Evolutionary conservation across 805 yeast genomes (phyloP).

Genomic region (Cyberlindnera lachancei): DNA sequence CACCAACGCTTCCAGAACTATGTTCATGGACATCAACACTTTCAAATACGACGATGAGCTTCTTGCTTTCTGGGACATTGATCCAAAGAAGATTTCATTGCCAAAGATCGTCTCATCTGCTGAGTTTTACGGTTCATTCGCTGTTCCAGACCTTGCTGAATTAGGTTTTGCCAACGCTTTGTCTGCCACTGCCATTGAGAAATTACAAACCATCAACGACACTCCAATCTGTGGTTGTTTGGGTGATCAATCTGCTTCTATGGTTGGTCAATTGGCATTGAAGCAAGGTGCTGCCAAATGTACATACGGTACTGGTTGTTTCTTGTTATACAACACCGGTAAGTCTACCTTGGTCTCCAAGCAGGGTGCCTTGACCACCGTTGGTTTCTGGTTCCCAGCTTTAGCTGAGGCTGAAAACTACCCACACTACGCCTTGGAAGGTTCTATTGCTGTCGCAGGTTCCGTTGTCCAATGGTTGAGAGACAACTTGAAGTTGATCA

Average conservation of each 20-base stretch:
- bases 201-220: slow-evolving; percentile 41
- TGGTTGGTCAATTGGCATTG: slow-evolving; percentile 88
- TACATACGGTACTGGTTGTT: slow-evolving; percentile 96
- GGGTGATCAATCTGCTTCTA: slow-evolving; percentile 91
- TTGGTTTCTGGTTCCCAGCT: slow-evolving; percentile 84
- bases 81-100: slow-evolving; percentile 50
- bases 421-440: slow-evolving; percentile 89
- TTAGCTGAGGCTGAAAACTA: slow-evolving; percentile 35
- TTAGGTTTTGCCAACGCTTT: slow-evolving; percentile 45
- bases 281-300: slow-evolving; percentile 83
- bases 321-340: slow-evolving; percentile 85
- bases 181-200: slow-evolving; percentile 44
- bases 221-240: slow-evolving; percentile 83
- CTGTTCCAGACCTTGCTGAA: slow-evolving; percentile 47
- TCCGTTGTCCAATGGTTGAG: slow-evolving; percentile 90
- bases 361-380: slow-evolving; percentile 82
- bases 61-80: slow-evolving; percentile 74
- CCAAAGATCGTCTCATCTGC: slow-evolving; percentile 79
- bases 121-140: slow-evolving; percentile 68
- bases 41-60: slow-evolving; percentile 69
- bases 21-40: slow-evolving; percentile 76
- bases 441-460: slow-evolving; percentile 95
- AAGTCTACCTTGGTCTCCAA: slow-evolving; percentile 56
- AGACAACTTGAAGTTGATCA: slow-evolving; percentile 79
- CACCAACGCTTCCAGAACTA: slow-evolving; percentile 87